Base-by-base conservation (phyloP, 2,329 filamentous ascomycete genomes). In the Dothidotthia symphoricarpi region DNA sequence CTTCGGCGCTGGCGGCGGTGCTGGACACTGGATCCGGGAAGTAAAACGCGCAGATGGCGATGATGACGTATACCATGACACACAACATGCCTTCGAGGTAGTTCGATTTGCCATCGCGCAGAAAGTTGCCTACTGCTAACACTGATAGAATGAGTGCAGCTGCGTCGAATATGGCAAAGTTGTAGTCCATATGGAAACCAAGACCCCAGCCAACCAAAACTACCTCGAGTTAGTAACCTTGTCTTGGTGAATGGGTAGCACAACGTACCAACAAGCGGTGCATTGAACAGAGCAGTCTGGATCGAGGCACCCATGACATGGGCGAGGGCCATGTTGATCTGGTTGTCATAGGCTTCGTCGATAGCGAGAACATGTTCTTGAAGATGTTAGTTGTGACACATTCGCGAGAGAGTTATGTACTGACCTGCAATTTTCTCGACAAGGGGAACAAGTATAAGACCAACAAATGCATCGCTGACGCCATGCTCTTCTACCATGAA, bases 221-320 rank as follows among this genome's bases (percentile, higher is more conserved):
- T 22, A 9, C 9, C 9, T 9, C 19, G 9, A 6, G 9, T 6
- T 22, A 6, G 9, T 5, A 22, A 9, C 5, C 9, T 22, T 9
- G 19, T 22, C 9, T 22, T 22, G 9, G 5, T 22, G 19, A 22
- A 22, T 22, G 19, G 19, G 19, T 22, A 9, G 19, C 9, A n/a
- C 9, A 9, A 22, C 19, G 5, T 22, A 22, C 19, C 19, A 6
- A 88, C 82, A 3, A 95, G 76, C 0, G 90, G 89, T 0, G 83
- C 88, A 62, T 94, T 95, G 60, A 95, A 81, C 22, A 95, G 77
- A 1, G 89, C 88, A 0, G 90, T 96, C 68, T 95, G 90, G 41
- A 95, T 84, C 1, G 86, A 91, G 2, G 88, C 83, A 31, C 88
- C 88, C 28, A 95, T 80, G 36, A 93, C 86, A 63, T 95, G 88